Percentiles rank a stretch among this genome's conserved stretches.
Conservation (phyloP, 805 yeast genomes). For the Nakazawaea ishiwadae region DNA sequence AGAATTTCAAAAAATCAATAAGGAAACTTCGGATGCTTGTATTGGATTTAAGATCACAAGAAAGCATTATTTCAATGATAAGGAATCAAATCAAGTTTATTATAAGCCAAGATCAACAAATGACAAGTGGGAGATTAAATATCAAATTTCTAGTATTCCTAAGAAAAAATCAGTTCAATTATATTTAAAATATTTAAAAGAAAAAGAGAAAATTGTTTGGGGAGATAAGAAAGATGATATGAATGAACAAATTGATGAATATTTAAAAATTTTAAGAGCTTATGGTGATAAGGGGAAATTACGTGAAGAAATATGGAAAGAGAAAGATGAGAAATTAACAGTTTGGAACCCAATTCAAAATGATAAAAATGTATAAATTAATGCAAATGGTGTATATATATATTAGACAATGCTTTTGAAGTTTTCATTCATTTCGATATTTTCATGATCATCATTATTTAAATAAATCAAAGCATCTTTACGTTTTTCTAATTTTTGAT, state of each 20-base stretch:
- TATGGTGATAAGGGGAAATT: conserved; percentile 27
- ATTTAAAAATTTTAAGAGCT: conserved; percentile 23
- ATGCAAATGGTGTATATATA: no score
- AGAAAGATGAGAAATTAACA: conserved; percentile 2
- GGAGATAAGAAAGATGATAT: conserved; percentile 4
- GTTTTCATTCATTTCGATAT: conserved; percentile 2
- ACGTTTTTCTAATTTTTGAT: conserved; percentile 31
- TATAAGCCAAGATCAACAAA: conserved; percentile 22
- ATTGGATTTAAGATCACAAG: conserved; percentile 35
- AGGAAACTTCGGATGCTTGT: conserved; percentile 14
- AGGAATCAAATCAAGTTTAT: conserved; percentile 16
- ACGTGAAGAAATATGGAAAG: conserved; percentile 15
- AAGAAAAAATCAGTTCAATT: conserved; percentile 7
- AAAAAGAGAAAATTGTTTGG: conserved; percentile 11
- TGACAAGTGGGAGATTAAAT: conserved; percentile 23
- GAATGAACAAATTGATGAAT: conserved; percentile 9
- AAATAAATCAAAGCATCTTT: conserved; percentile 11
- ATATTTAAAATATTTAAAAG: conserved; percentile 9
- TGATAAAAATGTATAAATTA: conserved; percentile 2
- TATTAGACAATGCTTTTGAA: not conserved
- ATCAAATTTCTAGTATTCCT: conserved; percentile 18
- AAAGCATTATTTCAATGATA: conserved; percentile 31
- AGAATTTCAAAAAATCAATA: conserved; percentile 15
- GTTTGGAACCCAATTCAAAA: conserved; percentile 11
- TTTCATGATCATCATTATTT: conserved; percentile 9